Evolutionary conservation across 176 grass and related monocot genomes (phyloP), one percentile per base, ranked within the genome.

Genomic region (Ampelocalamus luodianensis): DNA sequence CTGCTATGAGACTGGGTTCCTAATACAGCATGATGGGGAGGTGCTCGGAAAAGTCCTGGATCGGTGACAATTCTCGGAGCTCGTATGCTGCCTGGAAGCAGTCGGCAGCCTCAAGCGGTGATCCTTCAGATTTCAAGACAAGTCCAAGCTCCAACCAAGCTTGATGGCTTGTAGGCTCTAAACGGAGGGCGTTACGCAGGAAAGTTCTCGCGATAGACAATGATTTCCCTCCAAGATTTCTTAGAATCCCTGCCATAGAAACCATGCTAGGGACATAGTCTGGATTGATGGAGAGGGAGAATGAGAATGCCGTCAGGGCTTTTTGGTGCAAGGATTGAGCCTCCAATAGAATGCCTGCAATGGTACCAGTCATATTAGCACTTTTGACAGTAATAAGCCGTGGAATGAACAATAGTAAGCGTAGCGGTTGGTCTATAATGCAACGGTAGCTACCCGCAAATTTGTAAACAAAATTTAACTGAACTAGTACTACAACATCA

Each of bases 41-140:
- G 75, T 87, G 76, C 61, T 77, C 74, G 14, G 87, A 73, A 77
- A 98, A 71, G 23, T 92, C 87, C 40, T 95, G 89, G 53, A 94
- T 89, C 6, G 96, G 93, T 20, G 88, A 87, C 50, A 91, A 78
- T 67, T 98, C 92, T 85, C 68, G 88, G 39, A 98, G 88, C 81
- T 95, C 96, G 17, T 95, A 90, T 42, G 96, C 93, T 84, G 93
- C 92, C 71, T 95, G 90, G 77, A 98, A 96, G 86, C 91, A 94
- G 51, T 96, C 93, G 1, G 90, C 96, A 43, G 96, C 96, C 86
- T 98, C 92, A 72, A 82, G 70, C 29, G 75, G 55, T 0, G 85
- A 92, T 18, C 91, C 96, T 89, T 95, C 89, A 70, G 42, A 66
- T 88, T 95, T 91, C 59, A 91, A 82, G 86, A 92, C 87, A 24